phyloP scores from a whole-genome alignment of 1,284 basidiomycete genomes.

The Tylopilus orsonianus region DNA sequence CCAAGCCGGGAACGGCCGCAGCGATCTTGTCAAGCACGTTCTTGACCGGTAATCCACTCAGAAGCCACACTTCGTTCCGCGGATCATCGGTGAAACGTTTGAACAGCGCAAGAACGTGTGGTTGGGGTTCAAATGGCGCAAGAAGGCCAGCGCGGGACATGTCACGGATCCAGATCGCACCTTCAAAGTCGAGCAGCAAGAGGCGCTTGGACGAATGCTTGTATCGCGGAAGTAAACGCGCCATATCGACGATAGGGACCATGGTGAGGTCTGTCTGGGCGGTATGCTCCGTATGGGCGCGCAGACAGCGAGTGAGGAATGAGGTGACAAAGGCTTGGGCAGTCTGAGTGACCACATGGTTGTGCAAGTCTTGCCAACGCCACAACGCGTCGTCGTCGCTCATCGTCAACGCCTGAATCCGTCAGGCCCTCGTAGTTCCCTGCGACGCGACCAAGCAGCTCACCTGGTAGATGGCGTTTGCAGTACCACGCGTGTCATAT shows the following conservation, averaged over 20 bases:
- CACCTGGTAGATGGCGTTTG: conserved; percentile 68
- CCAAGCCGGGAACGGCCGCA: conserved; percentile 61
- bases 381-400: conserved; percentile 65
- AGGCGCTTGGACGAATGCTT: conserved; percentile 64
- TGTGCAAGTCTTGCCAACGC: conserved; percentile 85
- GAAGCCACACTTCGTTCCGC: conserved; percentile 78
- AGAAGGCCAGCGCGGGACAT: conserved; percentile 45
- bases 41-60: conserved; percentile 72
- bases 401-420: conserved; percentile 68
- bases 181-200: conserved; percentile 79
- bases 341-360: conserved; percentile 84
- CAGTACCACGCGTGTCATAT: conserved; percentile 74
- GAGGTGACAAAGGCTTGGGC: conserved; percentile 82
- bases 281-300: conserved; percentile 67
- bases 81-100: conserved; percentile 60
- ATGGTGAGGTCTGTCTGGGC: conserved; percentile 33
- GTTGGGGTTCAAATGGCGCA: conserved; percentile 49
- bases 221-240: conserved; percentile 56
- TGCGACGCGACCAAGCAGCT: background rate
- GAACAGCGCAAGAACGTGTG: conserved; percentile 57
- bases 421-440: background rate
- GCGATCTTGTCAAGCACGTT: conserved; percentile 65
- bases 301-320: conserved; percentile 73
- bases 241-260: conserved; percentile 53
- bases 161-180: conserved; percentile 68